Percentiles rank a stretch among this genome's conserved stretches.
phyloP scores from a whole-genome alignment of 164 flowering plant species.

The Malania oleifera region DNA sequence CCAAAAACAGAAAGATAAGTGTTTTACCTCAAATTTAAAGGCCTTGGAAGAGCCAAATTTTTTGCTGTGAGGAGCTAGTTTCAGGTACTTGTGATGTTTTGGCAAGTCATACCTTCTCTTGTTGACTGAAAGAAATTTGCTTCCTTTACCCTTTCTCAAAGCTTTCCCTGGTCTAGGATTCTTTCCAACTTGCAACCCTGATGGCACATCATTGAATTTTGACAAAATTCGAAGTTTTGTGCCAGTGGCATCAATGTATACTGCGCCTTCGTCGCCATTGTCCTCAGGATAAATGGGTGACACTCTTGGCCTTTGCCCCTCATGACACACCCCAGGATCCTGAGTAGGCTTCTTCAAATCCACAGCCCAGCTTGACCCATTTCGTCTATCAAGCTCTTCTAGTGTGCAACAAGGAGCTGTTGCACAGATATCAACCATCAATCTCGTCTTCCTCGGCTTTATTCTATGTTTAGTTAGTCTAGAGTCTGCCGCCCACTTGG shows the following conservation, averaged over 20 bases:
- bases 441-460: conserved; percentile 61
- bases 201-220: conserved; percentile 31
- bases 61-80: conserved; percentile 32
- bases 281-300: conserved; percentile 23
- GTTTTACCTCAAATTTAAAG: conserved; percentile 36
- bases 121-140: conserved; percentile 27
- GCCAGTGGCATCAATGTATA: conserved; percentile 79
- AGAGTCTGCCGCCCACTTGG: conserved; percentile 32
- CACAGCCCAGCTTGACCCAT: conserved; percentile 70
- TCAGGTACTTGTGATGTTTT: conserved; percentile 30
- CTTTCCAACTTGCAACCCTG: conserved; percentile 23
- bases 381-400: conserved; percentile 86
- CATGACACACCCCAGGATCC: conserved; percentile 20
- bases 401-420: conserved; percentile 65
- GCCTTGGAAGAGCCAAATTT: conserved; percentile 24
- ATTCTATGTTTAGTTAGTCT: conserved; percentile 43
- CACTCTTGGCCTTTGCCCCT: conserved; percentile 35
- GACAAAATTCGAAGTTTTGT: conserved; percentile 76
- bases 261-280: conserved; percentile 44
- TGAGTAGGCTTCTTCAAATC: conserved; percentile 23
- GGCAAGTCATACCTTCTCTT: conserved; percentile 32
- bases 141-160: conserved; percentile 29
- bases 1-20: conserved; percentile 3
- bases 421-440: conserved; percentile 66
- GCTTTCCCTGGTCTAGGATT: conserved; percentile 24